Evolutionary conservation across 805 yeast species (phyloP), one percentile per base, ranked within the genome.

Genomic region (Candida suzukii): DNA sequence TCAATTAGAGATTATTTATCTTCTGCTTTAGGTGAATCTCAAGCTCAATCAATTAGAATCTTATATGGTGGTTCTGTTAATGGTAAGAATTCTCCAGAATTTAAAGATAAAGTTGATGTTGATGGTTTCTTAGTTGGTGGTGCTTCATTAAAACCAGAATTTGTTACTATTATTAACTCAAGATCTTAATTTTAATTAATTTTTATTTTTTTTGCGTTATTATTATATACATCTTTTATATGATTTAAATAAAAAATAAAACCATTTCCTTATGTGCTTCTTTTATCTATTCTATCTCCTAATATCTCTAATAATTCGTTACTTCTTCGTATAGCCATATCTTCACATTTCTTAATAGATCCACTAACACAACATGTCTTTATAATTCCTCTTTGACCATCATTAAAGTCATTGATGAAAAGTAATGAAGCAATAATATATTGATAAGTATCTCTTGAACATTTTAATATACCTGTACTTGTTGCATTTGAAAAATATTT

Each of bases 81-180:
- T 69, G 98, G 95, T 66, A 78, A 79, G 74, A 93, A 91, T 71
- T 93, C 95, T 53, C 66, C 73, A 45, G 79, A 91, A 52, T 90
- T 93, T 80, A 87, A 81, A 73, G 93, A 80, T 71, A 88, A 88
- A 79, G 71, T 71, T 21, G 96, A 93, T 62, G 95, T 93, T 50
- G 99, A 93, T 63, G 99, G 99, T 41, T 93, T 90, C 91, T 80
- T 93, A 61, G 99, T 93, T 57, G 99, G 99, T 63, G 99, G 99
- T 74, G 99, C 99, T 62, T 87, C 95, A 37, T 80, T 93, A 69
- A 93, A 93, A 79, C 96, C 99, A 52, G 99, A 93, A 74, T 93
- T 93, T 63, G 80, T 87, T 61, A 93, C 88, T 71, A 93, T 93
- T 64, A 76, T 93, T 78, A 91, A 85, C 74, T 85, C 95, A 41